These are phyloP conservation scores for Cryptosporidium sp. DNA, from an alignment of 169 alveolate genomes.

Conservation along the genomic window DNA sequence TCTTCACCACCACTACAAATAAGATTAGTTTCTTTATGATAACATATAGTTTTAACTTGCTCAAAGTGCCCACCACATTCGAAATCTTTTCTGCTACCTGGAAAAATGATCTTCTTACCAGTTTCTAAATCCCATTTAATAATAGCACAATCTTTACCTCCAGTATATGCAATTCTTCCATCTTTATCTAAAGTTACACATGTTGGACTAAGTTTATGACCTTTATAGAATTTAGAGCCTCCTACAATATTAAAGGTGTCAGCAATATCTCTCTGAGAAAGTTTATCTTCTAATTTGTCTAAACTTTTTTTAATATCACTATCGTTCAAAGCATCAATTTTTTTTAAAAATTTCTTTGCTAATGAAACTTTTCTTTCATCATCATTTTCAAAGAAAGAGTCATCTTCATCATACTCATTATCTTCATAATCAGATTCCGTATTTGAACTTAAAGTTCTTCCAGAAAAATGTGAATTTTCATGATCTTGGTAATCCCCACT, in stretches of 20 bases:
- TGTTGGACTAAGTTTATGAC: slow-evolving; percentile 81
- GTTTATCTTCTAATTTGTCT: slow-evolving; percentile 10
- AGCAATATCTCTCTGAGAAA: slow-evolving; percentile 30
- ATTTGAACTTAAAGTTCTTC: not conserved
- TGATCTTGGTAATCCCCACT: not conserved
- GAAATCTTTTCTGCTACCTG: slow-evolving; percentile 66
- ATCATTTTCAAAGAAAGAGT: slow-evolving; percentile 38
- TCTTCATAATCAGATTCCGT: not conserved
- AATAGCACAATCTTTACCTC: slow-evolving; percentile 81
- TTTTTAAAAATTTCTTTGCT: slow-evolving; percentile 40
- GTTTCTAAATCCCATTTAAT: slow-evolving; percentile 79
- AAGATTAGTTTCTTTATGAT: slow-evolving; percentile 62
- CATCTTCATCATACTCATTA: slow-evolving; percentile 8
- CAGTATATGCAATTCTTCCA: slow-evolving; percentile 76
- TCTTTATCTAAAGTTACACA: slow-evolving; percentile 76
- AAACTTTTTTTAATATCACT: not conserved
- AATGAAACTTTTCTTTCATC: slow-evolving; percentile 49
- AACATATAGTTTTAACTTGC: slow-evolving; percentile 72
- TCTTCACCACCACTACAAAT: slow-evolving; percentile 80
- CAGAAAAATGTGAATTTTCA: not conserved
- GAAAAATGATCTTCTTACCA: slow-evolving; percentile 60
- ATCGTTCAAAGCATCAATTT: slow-evolving; percentile 36
- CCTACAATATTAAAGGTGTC: slow-evolving; percentile 17
- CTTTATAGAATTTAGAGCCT: slow-evolving; percentile 61
- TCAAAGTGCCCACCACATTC: slow-evolving; percentile 74